phyloP scores from a whole-genome alignment of 169 alveolate species.

The Eimeria necatrix region DNA sequence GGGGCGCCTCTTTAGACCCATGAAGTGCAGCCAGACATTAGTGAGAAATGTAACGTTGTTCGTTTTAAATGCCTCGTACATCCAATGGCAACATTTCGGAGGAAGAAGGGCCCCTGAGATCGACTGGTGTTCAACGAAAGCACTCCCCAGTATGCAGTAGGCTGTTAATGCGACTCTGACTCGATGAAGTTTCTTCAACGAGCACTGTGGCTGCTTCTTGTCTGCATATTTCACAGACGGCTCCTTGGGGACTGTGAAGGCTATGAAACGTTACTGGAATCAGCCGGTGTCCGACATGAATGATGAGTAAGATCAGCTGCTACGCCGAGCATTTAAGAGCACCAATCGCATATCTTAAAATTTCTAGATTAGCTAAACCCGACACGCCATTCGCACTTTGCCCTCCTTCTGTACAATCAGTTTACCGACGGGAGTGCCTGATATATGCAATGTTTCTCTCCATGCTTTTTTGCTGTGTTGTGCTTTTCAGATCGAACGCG shows the following conservation, averaged over 20 bases:
- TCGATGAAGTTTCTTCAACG: too few relatives aligned
- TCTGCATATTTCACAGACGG: slow-evolving; percentile 39
- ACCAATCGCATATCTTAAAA: not conserved
- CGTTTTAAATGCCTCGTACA: too few relatives aligned
- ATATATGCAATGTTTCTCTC: not conserved
- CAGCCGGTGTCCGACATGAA: slow-evolving; percentile 79
- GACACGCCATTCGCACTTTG: too few relatives aligned
- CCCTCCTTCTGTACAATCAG: too few relatives aligned
- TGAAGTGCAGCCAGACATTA: too few relatives aligned
- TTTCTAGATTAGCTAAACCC: too few relatives aligned
- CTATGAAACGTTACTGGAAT: slow-evolving; percentile 77
- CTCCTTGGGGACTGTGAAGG: slow-evolving; percentile 68
- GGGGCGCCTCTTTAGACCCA: too few relatives aligned
- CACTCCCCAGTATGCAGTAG: not conserved
- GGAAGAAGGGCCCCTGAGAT: too few relatives aligned
- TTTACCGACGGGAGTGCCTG: too few relatives aligned
- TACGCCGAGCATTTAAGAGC: not conserved
- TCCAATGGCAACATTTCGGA: too few relatives aligned
- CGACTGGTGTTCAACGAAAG: not conserved
- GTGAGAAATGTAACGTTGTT: too few relatives aligned
- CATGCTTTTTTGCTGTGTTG: not conserved
- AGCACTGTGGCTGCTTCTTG: too few relatives aligned
- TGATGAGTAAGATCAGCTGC: slow-evolving; percentile 59
- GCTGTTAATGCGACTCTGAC: not conserved
- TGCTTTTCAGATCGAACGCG: slow-evolving; percentile 67